Evolutionary conservation across 257 asterid genomes (phyloP).

Genomic region (Buddleja alternifolia): DNA sequence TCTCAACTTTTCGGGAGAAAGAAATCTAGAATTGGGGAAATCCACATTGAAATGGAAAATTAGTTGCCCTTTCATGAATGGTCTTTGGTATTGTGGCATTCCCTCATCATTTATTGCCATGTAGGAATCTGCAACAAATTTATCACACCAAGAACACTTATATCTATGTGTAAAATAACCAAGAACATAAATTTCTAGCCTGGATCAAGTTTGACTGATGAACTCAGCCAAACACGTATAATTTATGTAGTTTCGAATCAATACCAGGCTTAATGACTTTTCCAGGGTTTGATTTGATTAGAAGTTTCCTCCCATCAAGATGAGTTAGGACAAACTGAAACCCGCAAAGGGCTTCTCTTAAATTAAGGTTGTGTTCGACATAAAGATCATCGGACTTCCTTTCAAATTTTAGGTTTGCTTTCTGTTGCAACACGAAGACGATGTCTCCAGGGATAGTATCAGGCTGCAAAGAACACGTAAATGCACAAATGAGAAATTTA

Average conservation of each 20-base stretch:
- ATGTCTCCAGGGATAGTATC: conserved; percentile 37
- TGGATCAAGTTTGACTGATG: too few species aligned
- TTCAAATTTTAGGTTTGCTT: conserved; percentile 32
- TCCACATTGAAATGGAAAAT: conserved; percentile 33
- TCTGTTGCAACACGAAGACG: conserved; percentile 29
- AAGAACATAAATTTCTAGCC: too few species aligned
- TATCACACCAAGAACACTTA: not conserved
- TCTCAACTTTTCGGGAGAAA: conserved; percentile 16
- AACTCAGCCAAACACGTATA: too few species aligned
- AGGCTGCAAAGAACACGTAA: conserved; percentile 39
- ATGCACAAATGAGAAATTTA: not conserved
- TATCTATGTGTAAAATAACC: not conserved
- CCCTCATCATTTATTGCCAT: conserved; percentile 32
- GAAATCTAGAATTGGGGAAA: conserved; percentile 27
- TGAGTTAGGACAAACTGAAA: conserved; percentile 49
- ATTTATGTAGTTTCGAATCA: not conserved
- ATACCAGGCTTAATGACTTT: conserved; percentile 53
- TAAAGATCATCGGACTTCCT: conserved; percentile 38
- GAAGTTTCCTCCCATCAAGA: conserved; percentile 45
- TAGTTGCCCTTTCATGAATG: conserved; percentile 32
- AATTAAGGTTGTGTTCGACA: conserved; percentile 42
- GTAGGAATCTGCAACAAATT: conserved; percentile 19
- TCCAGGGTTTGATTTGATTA: conserved; percentile 47
- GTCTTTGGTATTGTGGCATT: conserved; percentile 32
- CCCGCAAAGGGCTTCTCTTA: conserved; percentile 53